Conservation (phyloP, 1,284 basidiomycete species). For the Thelephora terrestris region DNA sequence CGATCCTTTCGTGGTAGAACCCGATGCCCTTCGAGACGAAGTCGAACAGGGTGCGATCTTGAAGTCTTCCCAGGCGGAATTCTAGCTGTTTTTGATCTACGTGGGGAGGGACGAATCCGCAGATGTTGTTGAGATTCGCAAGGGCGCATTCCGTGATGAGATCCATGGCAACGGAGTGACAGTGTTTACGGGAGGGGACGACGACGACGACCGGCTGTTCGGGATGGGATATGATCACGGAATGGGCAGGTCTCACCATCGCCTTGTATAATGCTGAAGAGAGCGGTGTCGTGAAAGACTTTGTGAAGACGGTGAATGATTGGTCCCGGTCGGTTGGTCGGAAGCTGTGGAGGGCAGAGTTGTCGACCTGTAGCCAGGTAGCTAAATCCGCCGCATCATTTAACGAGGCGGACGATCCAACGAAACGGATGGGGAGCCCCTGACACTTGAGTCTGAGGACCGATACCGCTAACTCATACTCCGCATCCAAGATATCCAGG, state of each 20-base stretch:
- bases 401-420: slow-evolving; percentile 75
- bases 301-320: slow-evolving; percentile 58
- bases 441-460: slow-evolving; percentile 57
- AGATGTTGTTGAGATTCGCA: slow-evolving; percentile 51
- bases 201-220: slow-evolving; percentile 72
- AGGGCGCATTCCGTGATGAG: slow-evolving; percentile 84
- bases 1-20: slow-evolving; percentile 73
- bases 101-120: slow-evolving; percentile 58
- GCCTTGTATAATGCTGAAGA: slow-evolving; percentile 83
- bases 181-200: slow-evolving; percentile 81
- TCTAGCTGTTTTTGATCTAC: slow-evolving; percentile 52
- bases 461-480: slow-evolving; percentile 79
- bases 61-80: slow-evolving; percentile 49
- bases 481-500: slow-evolving; percentile 74
- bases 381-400: slow-evolving; percentile 76
- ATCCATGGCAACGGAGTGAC: slow-evolving; percentile 69
- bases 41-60: slow-evolving; percentile 60
- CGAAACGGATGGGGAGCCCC: slow-evolving; percentile 53
- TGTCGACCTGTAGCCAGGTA: slow-evolving; percentile 73
- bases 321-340: slow-evolving; percentile 78
- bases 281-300: slow-evolving; percentile 82
- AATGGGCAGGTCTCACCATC: slow-evolving; percentile 88
- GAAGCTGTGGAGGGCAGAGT: slow-evolving; percentile 67
- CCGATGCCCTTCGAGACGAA: slow-evolving; percentile 85
- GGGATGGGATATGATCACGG: slow-evolving; percentile 39